Evolutionary conservation across 768 basidiomycete genomes (phyloP).

Genomic region (Phanerochaete sordida): DNA sequence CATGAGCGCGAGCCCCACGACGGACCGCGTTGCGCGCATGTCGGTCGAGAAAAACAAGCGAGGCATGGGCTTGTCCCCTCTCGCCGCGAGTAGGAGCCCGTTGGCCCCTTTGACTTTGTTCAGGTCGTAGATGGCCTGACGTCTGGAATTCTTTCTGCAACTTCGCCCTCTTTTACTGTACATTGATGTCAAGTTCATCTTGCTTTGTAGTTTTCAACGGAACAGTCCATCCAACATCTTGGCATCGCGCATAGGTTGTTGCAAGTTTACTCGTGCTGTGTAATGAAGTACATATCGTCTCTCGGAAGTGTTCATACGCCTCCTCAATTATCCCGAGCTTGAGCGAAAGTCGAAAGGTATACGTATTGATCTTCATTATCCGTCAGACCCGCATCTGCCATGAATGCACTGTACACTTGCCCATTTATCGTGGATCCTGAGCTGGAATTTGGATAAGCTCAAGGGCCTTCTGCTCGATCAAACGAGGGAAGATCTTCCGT

Average conservation of each 20-base stretch:
- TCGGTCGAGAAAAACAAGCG: background rate
- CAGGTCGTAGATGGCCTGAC: background rate
- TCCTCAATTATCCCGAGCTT: too few species aligned
- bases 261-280: background rate
- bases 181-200: background rate
- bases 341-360: too few species aligned
- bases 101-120: background rate
- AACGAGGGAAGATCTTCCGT: too few species aligned
- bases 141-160: background rate
- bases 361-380: too few species aligned
- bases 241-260: background rate
- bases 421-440: too few species aligned
- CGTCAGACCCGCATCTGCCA: too few species aligned
- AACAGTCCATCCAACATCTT: background rate
- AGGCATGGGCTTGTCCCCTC: background rate
- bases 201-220: background rate
- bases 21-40: constrained; percentile 29
- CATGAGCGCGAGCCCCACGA: constrained; percentile 44
- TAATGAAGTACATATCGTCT: background rate
- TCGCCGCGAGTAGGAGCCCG: background rate
- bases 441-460: too few species aligned
- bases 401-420: too few species aligned
- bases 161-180: background rate
- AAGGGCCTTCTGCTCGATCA: too few species aligned
- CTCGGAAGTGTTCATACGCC: too few species aligned